Base-by-base conservation (phyloP, 2,329 filamentous ascomycete species). In the Penicillium nordicum region DNA sequence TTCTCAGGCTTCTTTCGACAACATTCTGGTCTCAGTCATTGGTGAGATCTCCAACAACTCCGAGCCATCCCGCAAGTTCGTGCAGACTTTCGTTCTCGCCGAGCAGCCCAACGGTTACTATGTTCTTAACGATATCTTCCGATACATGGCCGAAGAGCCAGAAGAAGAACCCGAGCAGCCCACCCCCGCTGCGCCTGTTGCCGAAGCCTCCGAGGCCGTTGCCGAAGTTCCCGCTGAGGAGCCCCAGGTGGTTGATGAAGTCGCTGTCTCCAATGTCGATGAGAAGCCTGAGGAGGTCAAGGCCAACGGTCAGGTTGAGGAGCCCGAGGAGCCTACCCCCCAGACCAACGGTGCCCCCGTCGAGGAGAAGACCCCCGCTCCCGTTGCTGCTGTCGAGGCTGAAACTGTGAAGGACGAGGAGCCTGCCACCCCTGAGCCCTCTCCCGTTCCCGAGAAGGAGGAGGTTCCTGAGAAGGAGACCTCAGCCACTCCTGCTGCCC, bases 31-130 rank as follows among this genome's bases (percentile, higher is more conserved):
- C 69, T 92, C 96, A 76, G 94, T 97, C 68, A 97, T 99, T 72
- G 94, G 94, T 63, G 93, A 97, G 78, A 95, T 94, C 69, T 96
- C 92, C 69, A 97, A 96, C 84, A 95, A 95, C 77, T 86, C 85
- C 47, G 87, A 88, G 62, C 90, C 94, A 57, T 90, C 93, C 69
- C 92, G 90, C 81, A 97, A 97, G 76, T 99, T 99, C 71, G 89
- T 92, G 40, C 94, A 99, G 82, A 97, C 93, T 50, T 99, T 99
- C 68, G 90, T 99, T 61, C 89, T 99, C 61, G 94, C 94, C 47
- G 87, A 93, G 76, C 94, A 99, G 79, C 91, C 91, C 48, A 96
- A 93, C 55, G 94, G 94, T 62, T 99, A 97, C 81, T 99, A 96
- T 68, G 93, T 99, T 34, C 84, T 99, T 67, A 99, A 99, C 76